These are phyloP conservation scores for Ochromonadaceae sp. DNA, from an alignment of 352 stramenopile genomes.

Conservation along the genomic window DNA sequence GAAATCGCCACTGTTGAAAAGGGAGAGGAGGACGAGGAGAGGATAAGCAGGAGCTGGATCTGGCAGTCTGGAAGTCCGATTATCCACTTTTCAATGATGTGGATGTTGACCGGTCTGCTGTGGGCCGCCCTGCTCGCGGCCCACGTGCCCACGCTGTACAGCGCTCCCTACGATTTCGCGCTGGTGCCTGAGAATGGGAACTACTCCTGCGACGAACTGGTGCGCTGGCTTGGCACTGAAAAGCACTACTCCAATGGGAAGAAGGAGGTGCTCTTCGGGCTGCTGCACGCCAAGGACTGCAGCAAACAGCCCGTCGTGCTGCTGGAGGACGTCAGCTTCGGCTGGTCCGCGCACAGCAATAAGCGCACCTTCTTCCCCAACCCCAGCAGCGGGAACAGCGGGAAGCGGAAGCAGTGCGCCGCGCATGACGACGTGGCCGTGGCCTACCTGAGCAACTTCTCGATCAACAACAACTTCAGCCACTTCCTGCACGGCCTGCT, in stretches of 20 bases:
- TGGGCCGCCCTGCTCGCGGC: no score
- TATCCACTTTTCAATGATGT: no score
- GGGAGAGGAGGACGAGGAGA: no score
- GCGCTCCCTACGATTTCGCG: no score
- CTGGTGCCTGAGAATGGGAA: neutral
- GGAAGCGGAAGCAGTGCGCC: neutral
- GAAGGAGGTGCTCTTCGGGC: constrained; percentile 3
- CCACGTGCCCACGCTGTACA: no score
- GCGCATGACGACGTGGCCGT: constrained; percentile 1
- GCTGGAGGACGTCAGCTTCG: neutral
- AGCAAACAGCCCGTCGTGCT: neutral
- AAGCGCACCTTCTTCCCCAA: neutral
- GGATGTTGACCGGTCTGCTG: no score
- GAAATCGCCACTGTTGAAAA: no score
- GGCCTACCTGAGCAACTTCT: constrained; percentile 10
- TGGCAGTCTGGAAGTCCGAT: no score
- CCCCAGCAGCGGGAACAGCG: neutral
- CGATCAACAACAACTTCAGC: constrained; percentile 16
- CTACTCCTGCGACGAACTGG: constrained; percentile 3
- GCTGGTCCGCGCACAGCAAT: neutral
- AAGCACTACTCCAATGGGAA: constrained; percentile 18
- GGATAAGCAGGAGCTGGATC: no score
- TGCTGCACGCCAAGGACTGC: neutral
- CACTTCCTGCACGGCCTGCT: constrained; percentile 13
- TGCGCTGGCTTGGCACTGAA: constrained; percentile 6